Conservation (phyloP, 2,329 filamentous ascomycete species). For the Aspergillus novofumigatus region DNA sequence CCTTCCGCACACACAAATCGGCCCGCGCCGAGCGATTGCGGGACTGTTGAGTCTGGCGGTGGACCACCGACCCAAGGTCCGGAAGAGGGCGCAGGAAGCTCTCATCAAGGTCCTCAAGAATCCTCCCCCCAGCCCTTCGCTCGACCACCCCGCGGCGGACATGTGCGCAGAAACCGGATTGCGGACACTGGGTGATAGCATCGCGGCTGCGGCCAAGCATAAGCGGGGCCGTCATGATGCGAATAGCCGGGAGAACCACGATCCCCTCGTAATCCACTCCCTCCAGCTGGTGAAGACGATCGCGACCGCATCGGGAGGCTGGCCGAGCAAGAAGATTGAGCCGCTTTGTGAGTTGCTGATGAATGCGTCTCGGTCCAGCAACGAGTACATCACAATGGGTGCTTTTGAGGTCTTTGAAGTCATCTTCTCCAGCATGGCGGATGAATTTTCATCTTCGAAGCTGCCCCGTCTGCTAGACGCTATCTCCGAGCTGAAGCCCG, state of each 20-base stretch:
- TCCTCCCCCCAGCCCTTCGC: constrained; percentile 82
- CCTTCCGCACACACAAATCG: constrained; percentile 73
- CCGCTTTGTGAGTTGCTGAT: constrained; percentile 83
- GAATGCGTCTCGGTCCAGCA: constrained; percentile 81
- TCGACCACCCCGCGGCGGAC: constrained; percentile 92
- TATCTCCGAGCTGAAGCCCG: constrained; percentile 85
- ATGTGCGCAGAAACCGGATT: constrained; percentile 93
- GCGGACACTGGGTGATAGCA: constrained; percentile 67
- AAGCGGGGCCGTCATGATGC: constrained; percentile 54
- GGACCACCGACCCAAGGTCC: constrained; percentile 86
- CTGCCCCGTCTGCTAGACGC: constrained; percentile 84
- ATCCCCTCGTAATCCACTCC: constrained; percentile 84
- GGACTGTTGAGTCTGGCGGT: constrained; percentile 80
- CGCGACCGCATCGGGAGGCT: constrained; percentile 80
- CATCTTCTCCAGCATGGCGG: constrained; percentile 87
- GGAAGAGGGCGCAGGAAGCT: constrained; percentile 88
- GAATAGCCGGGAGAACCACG: constrained; percentile 55
- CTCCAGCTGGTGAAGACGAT: constrained; percentile 89
- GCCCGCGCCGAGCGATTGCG: constrained; percentile 80
- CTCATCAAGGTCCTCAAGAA: constrained; percentile 76
- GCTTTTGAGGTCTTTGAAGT: constrained; percentile 97
- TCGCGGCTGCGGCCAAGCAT: constrained; percentile 63
- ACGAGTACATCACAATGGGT: constrained; percentile 93
- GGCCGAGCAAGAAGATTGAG: constrained; percentile 96
- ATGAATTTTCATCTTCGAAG: constrained; percentile 83